phyloP scores from a whole-genome alignment of 177 flowering plant genomes.

The Tripterygium wilfordii region DNA sequence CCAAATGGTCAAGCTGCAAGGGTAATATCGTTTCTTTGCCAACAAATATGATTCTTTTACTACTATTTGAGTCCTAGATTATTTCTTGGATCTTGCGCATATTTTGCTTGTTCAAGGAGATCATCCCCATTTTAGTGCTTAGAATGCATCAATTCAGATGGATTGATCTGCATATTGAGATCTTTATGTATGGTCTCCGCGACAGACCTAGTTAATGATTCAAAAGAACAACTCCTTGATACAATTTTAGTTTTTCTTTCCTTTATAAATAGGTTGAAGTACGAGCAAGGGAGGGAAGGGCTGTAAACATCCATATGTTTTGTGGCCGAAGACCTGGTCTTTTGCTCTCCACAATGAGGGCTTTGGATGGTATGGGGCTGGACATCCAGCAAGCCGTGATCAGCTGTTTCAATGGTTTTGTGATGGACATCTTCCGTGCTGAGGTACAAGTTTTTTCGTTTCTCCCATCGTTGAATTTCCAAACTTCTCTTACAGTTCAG shows the following conservation, averaged over 20 bases:
- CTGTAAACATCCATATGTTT: conserved; percentile 95
- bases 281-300: conserved; percentile 76
- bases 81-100: too few relatives aligned
- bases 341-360: conserved; percentile 81
- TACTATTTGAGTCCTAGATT: too few relatives aligned
- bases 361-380: conserved; percentile 78
- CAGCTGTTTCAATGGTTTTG: conserved; percentile 98
- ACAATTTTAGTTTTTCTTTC: background rate
- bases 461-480: background rate
- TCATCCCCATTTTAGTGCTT: too few relatives aligned
- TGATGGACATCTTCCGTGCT: conserved; percentile 88
- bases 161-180: too few relatives aligned
- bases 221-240: background rate
- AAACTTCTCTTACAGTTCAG: background rate
- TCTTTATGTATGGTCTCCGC: too few relatives aligned
- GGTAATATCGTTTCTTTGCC: conserved; percentile 31
- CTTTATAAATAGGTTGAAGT: conserved; percentile 64
- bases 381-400: conserved; percentile 96
- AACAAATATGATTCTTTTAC: too few relatives aligned
- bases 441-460: conserved; percentile 54
- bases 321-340: conserved; percentile 86
- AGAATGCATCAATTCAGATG: too few relatives aligned
- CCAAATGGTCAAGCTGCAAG: conserved; percentile 89
- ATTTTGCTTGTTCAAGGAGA: too few relatives aligned
- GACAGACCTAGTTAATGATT: too few relatives aligned